Conservation (phyloP, 352 stramenopile species). For the Paralagenidium karlingii region DNA sequence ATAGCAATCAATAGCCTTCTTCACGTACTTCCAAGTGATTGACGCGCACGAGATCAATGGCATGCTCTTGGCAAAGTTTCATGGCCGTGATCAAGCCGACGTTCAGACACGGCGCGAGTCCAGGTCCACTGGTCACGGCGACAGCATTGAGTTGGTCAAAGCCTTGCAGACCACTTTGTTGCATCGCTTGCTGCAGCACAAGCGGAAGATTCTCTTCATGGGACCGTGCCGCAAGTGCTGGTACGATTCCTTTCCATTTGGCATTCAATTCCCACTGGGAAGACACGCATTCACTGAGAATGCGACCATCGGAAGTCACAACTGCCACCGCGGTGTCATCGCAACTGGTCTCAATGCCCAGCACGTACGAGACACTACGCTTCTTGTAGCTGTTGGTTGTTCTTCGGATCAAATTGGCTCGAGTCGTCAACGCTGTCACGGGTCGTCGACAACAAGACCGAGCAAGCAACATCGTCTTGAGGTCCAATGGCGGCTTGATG, state of each 20-base stretch:
- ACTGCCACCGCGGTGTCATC: conserved; percentile 91
- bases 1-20: neutral
- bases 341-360: conserved; percentile 94
- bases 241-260: conserved; percentile 91
- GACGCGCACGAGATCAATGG: conserved; percentile 91
- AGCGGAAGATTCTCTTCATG: conserved; percentile 92
- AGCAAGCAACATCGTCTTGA: no score
- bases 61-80: conserved; percentile 76
- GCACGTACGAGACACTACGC: conserved; percentile 50
- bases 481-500: no score
- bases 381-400: no score
- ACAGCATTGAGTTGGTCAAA: conserved; percentile 88
- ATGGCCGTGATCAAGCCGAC: conserved; percentile 82
- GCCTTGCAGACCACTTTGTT: conserved; percentile 55
- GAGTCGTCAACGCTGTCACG: no score
- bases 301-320: conserved; percentile 80
- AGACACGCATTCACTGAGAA: conserved; percentile 89
- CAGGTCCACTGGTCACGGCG: conserved; percentile 93
- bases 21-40: conserved; percentile 92
- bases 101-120: conserved; percentile 95
- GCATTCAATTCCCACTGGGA: conserved; percentile 87
- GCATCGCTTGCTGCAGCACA: conserved; percentile 86
- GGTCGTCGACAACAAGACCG: no score
- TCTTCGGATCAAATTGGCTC: no score
- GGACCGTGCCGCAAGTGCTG: conserved; percentile 85